Evolutionary conservation across 495 filamentous ascomycete genomes (phyloP).

Genomic region (Hypoxylon intermedium): DNA sequence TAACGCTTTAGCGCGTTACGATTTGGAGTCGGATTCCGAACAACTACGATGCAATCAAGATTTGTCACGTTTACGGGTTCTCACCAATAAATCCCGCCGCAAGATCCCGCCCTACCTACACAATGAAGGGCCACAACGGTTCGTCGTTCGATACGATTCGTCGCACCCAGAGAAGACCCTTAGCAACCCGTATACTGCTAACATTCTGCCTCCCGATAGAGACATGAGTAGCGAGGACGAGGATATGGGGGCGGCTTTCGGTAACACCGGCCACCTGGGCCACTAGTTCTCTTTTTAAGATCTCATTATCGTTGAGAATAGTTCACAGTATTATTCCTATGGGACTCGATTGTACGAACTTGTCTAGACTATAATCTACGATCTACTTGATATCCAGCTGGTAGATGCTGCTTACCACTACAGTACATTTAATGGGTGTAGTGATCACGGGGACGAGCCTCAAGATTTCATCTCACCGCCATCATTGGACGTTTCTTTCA

Average conservation of each 20-base stretch:
- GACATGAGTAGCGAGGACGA: conserved; percentile 25
- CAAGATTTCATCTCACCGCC: too few relatives aligned
- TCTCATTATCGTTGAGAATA: too few relatives aligned
- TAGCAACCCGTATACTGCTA: not conserved
- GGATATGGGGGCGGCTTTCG: conserved; percentile 18
- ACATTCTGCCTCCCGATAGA: not conserved
- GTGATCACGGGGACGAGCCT: too few relatives aligned
- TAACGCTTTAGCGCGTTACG: not conserved
- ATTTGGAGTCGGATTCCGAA: not conserved
- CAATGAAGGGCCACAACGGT: conserved; percentile 3
- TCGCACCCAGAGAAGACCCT: conserved; percentile 7
- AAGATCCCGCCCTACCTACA: conserved; percentile 17
- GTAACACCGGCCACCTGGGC: not conserved
- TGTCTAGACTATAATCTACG: too few relatives aligned
- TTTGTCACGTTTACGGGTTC: conserved; percentile 17
- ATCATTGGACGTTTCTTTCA: too few relatives aligned
- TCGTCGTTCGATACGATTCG: conserved; percentile 28
- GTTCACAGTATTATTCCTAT: too few relatives aligned
- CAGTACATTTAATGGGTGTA: too few relatives aligned
- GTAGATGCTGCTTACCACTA: too few relatives aligned
- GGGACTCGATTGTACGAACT: too few relatives aligned
- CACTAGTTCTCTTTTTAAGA: not conserved
- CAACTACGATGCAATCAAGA: not conserved
- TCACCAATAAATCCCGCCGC: conserved; percentile 8
- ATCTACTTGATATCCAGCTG: too few relatives aligned